Conservation (phyloP, 345 rosid species). For the Murraya paniculata region DNA sequence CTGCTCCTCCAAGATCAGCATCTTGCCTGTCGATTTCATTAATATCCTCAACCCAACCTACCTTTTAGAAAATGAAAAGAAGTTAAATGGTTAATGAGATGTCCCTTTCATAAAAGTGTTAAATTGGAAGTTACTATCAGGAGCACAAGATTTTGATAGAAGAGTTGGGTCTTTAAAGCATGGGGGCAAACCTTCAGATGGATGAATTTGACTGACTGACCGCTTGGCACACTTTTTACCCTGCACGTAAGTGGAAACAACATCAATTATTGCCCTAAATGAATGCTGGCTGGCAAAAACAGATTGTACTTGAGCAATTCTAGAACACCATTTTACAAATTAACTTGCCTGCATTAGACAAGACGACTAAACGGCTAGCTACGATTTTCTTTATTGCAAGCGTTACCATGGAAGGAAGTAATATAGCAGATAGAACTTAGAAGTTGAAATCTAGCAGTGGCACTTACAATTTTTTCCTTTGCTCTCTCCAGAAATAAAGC, state of each 20-base stretch:
- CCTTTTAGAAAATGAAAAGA: not conserved
- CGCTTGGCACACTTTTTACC: constrained; percentile 5
- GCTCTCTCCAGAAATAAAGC: constrained; percentile 24
- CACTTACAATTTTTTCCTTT: constrained; percentile 12
- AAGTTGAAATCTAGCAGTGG: not conserved
- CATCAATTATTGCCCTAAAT: not conserved
- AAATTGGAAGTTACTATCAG: not conserved
- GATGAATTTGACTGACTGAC: constrained; percentile 2
- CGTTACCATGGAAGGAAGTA: not conserved
- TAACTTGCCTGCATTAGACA: constrained; percentile 13
- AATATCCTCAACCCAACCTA: constrained; percentile 4
- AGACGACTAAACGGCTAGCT: not conserved
- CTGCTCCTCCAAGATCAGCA: constrained; percentile 34
- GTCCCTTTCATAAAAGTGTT: not conserved
- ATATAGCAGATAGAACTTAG: not conserved
- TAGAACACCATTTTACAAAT: not conserved
- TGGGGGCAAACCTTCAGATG: constrained; percentile 26
- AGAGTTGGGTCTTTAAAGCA: not conserved
- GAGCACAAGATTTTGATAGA: not conserved
- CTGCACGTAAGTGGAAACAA: constrained; percentile 24
- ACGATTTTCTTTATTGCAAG: not conserved
- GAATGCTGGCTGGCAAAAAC: not conserved
- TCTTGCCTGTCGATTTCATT: constrained; percentile 16
- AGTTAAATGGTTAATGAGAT: not conserved
- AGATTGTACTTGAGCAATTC: not conserved